Conservation (phyloP, 2,329 filamentous ascomycete genomes). For the Ambrosiella xylebori region DNA sequence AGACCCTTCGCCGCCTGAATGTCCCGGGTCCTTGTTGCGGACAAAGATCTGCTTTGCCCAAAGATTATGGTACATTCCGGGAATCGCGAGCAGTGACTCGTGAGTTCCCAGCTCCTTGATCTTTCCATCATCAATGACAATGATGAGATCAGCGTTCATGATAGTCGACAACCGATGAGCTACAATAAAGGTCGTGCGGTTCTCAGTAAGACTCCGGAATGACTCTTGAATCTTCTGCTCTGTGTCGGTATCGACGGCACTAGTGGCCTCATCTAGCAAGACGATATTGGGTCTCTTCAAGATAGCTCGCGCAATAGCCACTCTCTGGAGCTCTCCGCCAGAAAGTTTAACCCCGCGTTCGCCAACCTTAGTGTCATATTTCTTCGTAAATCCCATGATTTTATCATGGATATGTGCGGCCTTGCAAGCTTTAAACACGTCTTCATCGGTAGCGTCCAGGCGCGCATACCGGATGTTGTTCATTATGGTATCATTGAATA, state of each 20-base stretch:
- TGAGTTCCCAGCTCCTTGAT: constrained; percentile 49
- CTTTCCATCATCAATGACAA: constrained; percentile 45
- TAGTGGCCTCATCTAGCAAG: constrained; percentile 64
- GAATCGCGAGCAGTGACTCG: constrained; percentile 36
- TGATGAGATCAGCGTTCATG: constrained; percentile 49
- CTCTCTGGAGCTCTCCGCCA: constrained; percentile 48
- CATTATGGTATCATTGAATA: constrained; percentile 42
- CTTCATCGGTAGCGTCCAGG: constrained; percentile 35
- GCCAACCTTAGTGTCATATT: constrained; percentile 33
- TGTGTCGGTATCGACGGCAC: constrained; percentile 54
- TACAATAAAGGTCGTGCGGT: constrained; percentile 49
- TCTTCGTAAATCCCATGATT: constrained; percentile 36
- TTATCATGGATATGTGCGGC: constrained; percentile 42
- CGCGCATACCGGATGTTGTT: constrained; percentile 42
- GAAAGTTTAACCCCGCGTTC: constrained; percentile 43
- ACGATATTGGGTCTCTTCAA: constrained; percentile 60
- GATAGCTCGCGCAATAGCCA: constrained; percentile 54
- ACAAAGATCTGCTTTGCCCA: constrained; percentile 48
- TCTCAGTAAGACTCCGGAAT: constrained; percentile 38
- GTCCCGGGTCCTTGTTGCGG: constrained; percentile 25
- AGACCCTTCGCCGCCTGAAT: constrained; percentile 16
- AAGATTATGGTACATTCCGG: constrained; percentile 44
- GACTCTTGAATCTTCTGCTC: constrained; percentile 50
- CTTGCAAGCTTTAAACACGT: constrained; percentile 36
- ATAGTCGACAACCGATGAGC: constrained; percentile 56